These are phyloP conservation scores for Choanephora cucurbitarum DNA, from an alignment of 371 early-diverging fungal species.

Conservation along the genomic window DNA sequence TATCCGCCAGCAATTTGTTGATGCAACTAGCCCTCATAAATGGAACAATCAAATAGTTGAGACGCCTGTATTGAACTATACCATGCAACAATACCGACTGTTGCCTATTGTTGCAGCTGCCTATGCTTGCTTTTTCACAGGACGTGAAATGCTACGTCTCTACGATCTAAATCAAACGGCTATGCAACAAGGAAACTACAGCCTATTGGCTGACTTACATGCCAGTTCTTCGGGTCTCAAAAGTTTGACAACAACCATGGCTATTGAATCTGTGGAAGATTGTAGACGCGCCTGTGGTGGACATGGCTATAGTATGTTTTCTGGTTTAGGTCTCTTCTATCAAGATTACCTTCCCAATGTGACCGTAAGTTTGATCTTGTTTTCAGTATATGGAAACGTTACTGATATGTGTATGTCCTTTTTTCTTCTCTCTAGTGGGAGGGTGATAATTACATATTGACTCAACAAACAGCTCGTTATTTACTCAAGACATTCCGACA, in stretches of 20 bases:
- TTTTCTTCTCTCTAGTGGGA: slow-evolving; percentile 49
- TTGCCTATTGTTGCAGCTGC: slow-evolving; percentile 72
- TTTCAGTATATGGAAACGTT: not conserved
- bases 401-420: not conserved
- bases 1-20: slow-evolving; percentile 52
- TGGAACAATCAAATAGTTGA: slow-evolving; percentile 50
- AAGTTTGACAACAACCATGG: slow-evolving; percentile 74
- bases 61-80: slow-evolving; percentile 74
- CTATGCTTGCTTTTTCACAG: slow-evolving; percentile 73
- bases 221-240: slow-evolving; percentile 86
- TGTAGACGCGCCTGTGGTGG: slow-evolving; percentile 78
- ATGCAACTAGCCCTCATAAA: slow-evolving; percentile 46
- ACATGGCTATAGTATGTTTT: slow-evolving; percentile 78
- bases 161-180: slow-evolving; percentile 61
- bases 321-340: slow-evolving; percentile 75
- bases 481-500: slow-evolving; percentile 60
- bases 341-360: slow-evolving; percentile 63
- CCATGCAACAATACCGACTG: slow-evolving; percentile 75
- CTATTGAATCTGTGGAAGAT: slow-evolving; percentile 75
- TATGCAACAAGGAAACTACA: slow-evolving; percentile 56
- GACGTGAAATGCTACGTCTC: slow-evolving; percentile 59
- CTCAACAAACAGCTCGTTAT: slow-evolving; percentile 75
- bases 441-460: slow-evolving; percentile 77
- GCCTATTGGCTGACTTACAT: slow-evolving; percentile 78
- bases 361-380: slow-evolving; percentile 36